Conservation (phyloP, 257 asterid genomes). For the Gentiana dahurica region DNA sequence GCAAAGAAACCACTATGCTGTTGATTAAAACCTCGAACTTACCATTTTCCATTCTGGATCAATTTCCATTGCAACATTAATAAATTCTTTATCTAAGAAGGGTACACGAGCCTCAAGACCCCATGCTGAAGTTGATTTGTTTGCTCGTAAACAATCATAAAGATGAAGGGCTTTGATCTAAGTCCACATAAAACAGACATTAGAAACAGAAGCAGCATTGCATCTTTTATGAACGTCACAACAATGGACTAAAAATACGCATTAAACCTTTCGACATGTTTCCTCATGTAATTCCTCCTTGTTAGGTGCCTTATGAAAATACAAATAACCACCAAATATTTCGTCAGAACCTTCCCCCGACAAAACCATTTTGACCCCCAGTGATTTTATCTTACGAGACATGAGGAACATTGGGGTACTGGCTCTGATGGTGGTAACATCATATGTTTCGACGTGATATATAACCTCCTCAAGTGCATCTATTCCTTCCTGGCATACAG, state of each 20-base stretch:
- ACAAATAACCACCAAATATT: slow-evolving; percentile 94
- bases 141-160: slow-evolving; percentile 96
- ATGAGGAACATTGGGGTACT: slow-evolving; percentile 98
- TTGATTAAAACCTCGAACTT: slow-evolving; percentile 4
- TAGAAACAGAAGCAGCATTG: neutral
- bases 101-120: slow-evolving; percentile 99
- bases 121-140: slow-evolving; percentile 96
- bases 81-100: slow-evolving; percentile 90
- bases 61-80: slow-evolving; percentile 74
- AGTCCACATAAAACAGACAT: slow-evolving; percentile 12
- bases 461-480: slow-evolving; percentile 98
- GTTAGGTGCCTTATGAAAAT: slow-evolving; percentile 96
- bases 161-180: slow-evolving; percentile 99
- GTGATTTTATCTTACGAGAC: slow-evolving; percentile 89
- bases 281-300: slow-evolving; percentile 90
- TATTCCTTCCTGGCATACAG: slow-evolving; percentile 72
- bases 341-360: slow-evolving; percentile 99
- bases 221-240: neutral
- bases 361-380: slow-evolving; percentile 96
- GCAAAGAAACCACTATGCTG: neutral
- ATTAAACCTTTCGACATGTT: slow-evolving; percentile 83
- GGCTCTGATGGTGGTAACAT: slow-evolving; percentile 96
- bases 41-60: slow-evolving; percentile 99
- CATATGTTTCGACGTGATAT: slow-evolving; percentile 91
- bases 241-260: neutral